Conservation (phyloP, 768 basidiomycete species). For the Pleurotus tuber-regium region DNA sequence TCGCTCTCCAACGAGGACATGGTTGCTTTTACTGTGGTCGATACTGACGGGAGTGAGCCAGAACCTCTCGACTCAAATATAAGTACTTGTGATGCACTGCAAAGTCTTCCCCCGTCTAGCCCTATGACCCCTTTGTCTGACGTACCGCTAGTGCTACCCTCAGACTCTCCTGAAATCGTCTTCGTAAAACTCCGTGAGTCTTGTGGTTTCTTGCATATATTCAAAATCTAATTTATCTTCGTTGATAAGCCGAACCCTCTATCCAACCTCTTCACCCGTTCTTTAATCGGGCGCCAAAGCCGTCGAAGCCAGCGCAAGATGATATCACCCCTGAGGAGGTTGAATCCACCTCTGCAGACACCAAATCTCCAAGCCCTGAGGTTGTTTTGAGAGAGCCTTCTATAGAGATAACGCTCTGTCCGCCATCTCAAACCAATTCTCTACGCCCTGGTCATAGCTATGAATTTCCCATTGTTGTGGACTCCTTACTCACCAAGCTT, state of each 20-base stretch:
- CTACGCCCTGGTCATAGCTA: not conserved
- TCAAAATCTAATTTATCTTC: not conserved
- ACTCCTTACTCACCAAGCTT: not conserved
- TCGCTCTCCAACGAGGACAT: too few relatives aligned
- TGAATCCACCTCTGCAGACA: too few relatives aligned
- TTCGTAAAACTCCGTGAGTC: not conserved
- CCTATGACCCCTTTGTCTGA: not conserved
- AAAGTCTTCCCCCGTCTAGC: not conserved
- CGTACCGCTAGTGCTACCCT: not conserved
- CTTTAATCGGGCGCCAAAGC: conserved; percentile 12
- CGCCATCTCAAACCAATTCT: not conserved
- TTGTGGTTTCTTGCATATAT: not conserved
- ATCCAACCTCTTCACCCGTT: conserved; percentile 17
- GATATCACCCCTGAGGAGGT: too few relatives aligned
- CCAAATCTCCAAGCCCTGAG: too few relatives aligned
- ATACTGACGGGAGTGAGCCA: too few relatives aligned
- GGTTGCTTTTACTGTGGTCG: too few relatives aligned
- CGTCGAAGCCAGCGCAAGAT: too few relatives aligned
- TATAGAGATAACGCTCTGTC: conserved; percentile 6
- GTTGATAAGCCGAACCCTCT: not conserved
- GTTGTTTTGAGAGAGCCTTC: not conserved
- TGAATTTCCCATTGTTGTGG: conserved; percentile 5
- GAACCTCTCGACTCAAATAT: too few relatives aligned
- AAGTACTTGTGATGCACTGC: too few relatives aligned
- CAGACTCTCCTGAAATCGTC: conserved; percentile 5